Evolutionary conservation across 139 green algal genomes (phyloP).

Genomic region (Auxenochlorella pyrenoidosa): DNA sequence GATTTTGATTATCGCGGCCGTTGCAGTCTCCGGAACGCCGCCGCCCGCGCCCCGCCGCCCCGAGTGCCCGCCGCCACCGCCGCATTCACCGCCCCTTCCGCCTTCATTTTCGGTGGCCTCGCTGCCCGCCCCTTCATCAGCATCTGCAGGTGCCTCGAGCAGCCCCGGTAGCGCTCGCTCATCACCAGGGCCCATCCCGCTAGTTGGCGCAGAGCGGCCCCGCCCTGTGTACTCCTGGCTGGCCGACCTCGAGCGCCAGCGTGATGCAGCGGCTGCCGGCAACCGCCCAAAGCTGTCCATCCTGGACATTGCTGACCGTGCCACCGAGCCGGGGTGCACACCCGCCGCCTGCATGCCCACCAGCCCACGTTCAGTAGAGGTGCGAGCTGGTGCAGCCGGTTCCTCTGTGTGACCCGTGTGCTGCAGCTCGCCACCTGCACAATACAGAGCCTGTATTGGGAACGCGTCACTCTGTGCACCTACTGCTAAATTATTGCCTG

Average conservation of each 20-base stretch:
- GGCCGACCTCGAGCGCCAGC: constrained; percentile 41
- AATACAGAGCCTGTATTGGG: no score
- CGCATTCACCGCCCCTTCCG: no score
- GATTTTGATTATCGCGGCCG: no score
- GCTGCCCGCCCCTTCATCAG: no score
- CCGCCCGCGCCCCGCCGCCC: no score
- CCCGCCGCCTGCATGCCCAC: constrained; percentile 49
- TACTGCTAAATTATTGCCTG: neutral
- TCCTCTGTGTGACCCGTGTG: no score
- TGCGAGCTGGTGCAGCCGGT: constrained; percentile 38
- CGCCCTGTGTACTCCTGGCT: constrained; percentile 35
- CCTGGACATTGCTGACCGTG: constrained; percentile 70
- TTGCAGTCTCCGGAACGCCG: no score
- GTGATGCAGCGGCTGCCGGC: neutral
- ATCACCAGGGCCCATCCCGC: neutral
- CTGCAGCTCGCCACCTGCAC: no score
- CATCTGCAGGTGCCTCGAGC: neutral
- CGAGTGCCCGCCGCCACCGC: no score
- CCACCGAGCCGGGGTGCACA: constrained; percentile 25
- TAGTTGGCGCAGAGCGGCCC: neutral
- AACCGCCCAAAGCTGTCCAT: constrained; percentile 59
- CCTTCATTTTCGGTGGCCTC: no score
- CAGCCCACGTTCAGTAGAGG: constrained; percentile 81
- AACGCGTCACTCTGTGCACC: neutral
- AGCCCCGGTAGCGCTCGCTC: neutral